These are phyloP conservation scores for Hyphopichia homilentoma DNA, from an alignment of 805 yeast genomes.

Conservation along the genomic window DNA sequence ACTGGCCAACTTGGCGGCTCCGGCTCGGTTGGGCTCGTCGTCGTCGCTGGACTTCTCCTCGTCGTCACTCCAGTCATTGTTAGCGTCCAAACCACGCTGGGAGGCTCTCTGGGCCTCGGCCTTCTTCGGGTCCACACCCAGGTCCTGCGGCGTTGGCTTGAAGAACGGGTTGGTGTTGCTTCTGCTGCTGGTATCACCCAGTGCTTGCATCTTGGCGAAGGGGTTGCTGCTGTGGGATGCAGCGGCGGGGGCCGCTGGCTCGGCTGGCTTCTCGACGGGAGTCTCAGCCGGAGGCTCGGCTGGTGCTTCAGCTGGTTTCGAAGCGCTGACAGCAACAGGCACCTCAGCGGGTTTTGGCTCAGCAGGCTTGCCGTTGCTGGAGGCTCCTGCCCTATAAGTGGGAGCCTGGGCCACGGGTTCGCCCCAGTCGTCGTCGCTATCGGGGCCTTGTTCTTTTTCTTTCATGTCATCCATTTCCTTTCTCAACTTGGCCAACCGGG, in stretches of 20 bases:
- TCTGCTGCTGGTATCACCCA: slow-evolving; percentile 10
- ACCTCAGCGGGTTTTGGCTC: slow-evolving; percentile 18
- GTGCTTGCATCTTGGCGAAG: slow-evolving; percentile 36
- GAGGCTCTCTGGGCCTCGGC: slow-evolving; percentile 70
- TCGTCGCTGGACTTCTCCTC: slow-evolving; percentile 45
- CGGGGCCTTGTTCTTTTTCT: slow-evolving; percentile 20
- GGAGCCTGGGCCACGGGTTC: slow-evolving; percentile 17
- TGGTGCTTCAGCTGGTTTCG: slow-evolving; percentile 4
- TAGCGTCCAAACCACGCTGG: slow-evolving; percentile 53
- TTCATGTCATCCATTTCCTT: slow-evolving; percentile 56
- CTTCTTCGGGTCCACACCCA: slow-evolving; percentile 48
- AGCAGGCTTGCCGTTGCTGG: slow-evolving; percentile 3
- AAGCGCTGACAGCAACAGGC: slow-evolving; percentile 5
- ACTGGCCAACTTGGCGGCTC: slow-evolving; percentile 55
- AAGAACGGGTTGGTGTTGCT: slow-evolving; percentile 55
- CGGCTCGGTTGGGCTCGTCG: slow-evolving; percentile 45
- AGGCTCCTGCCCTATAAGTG: slow-evolving; percentile 15
- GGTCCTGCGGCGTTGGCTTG: slow-evolving; percentile 35
- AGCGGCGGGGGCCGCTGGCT: slow-evolving; percentile 7
- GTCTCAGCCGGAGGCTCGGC: neutral
- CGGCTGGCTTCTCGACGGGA: slow-evolving; percentile 2
- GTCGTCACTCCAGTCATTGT: slow-evolving; percentile 47
- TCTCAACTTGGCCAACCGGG: slow-evolving; percentile 52
- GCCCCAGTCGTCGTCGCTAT: slow-evolving; percentile 32
- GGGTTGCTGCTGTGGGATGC: slow-evolving; percentile 44